phyloP scores from a whole-genome alignment of 208 protist genomes.

The Leishmania braziliensis region DNA sequence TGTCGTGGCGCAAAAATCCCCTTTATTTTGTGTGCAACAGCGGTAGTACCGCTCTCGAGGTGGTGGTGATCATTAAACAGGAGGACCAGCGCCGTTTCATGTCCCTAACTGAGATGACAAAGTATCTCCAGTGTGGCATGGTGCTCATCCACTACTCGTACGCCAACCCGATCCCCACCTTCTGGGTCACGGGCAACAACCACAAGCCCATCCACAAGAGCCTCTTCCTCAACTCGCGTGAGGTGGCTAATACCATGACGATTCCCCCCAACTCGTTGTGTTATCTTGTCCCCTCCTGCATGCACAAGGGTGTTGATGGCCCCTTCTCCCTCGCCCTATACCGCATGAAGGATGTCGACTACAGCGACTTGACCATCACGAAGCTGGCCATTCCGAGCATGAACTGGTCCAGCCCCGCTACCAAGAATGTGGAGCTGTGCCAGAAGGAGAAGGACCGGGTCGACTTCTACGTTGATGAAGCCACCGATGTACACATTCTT shows the following conservation, averaged over 20 bases:
- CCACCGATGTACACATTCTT: conserved; percentile 75
- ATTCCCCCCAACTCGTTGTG: conserved; percentile 65
- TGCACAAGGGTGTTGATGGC: conserved; percentile 51
- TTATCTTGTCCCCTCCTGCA: conserved; percentile 76
- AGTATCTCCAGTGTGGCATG: conserved; percentile 75
- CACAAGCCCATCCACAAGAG: conserved; percentile 76
- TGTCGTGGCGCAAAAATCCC: conserved; percentile 81
- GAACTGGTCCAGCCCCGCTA: conserved; percentile 48
- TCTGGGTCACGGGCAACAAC: conserved; percentile 79
- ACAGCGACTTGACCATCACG: conserved; percentile 46
- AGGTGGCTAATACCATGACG: conserved; percentile 61
- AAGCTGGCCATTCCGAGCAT: neutral
- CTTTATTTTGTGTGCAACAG: conserved; percentile 67
- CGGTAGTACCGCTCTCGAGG: conserved; percentile 41
- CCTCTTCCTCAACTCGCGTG: conserved; percentile 79
- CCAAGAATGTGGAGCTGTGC: conserved; percentile 39
- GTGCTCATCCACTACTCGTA: conserved; percentile 52
- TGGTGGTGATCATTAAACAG: conserved; percentile 67
- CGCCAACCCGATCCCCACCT: conserved; percentile 48
- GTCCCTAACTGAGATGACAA: conserved; percentile 36
- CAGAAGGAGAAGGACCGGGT: conserved; percentile 61
- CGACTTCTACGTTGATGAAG: conserved; percentile 80
- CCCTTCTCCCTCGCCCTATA: conserved; percentile 55
- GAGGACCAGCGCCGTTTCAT: conserved; percentile 60
- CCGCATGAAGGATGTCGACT: conserved; percentile 42